These are phyloP conservation scores for Entomortierella beljakovae DNA, from an alignment of 192 early-diverging fungal genomes.

Conservation along the genomic window DNA sequence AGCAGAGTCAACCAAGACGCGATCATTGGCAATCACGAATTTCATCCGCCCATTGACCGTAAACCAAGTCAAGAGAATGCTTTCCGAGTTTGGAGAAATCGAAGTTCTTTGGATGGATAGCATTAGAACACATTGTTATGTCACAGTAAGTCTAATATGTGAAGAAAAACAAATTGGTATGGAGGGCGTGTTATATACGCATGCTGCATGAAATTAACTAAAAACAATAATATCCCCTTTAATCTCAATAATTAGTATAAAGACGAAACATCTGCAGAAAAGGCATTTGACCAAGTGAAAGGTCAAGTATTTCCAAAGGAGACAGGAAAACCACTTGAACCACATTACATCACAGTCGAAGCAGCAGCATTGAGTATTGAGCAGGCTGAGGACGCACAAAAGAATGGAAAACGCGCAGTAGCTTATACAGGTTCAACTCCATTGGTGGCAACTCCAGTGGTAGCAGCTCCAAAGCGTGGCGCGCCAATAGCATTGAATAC, in stretches of 20 bases:
- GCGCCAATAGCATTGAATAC: constrained; percentile 7
- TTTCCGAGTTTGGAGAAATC: constrained; percentile 62
- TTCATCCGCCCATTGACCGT: constrained; percentile 69
- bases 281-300: constrained; percentile 16
- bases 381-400: constrained; percentile 37
- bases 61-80: constrained; percentile 57
- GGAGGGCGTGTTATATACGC: not conserved
- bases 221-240: not conserved
- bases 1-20: constrained; percentile 11
- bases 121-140: constrained; percentile 74
- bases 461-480: not conserved
- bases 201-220: not conserved
- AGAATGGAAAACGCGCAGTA: constrained; percentile 26
- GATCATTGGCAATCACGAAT: constrained; percentile 61
- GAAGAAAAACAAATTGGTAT: not conserved
- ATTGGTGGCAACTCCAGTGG: not conserved
- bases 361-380: constrained; percentile 19
- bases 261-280: constrained; percentile 13
- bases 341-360: constrained; percentile 30
- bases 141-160: constrained; percentile 56
- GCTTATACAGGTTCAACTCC: constrained; percentile 23
- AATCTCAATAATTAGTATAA: constrained; percentile 19
- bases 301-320: constrained; percentile 40
- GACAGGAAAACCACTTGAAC: constrained; percentile 32
- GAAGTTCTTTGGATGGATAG: constrained; percentile 71